Evolutionary conservation across 208 protist genomes (phyloP).

Genomic region (Naegleria gruberi): DNA sequence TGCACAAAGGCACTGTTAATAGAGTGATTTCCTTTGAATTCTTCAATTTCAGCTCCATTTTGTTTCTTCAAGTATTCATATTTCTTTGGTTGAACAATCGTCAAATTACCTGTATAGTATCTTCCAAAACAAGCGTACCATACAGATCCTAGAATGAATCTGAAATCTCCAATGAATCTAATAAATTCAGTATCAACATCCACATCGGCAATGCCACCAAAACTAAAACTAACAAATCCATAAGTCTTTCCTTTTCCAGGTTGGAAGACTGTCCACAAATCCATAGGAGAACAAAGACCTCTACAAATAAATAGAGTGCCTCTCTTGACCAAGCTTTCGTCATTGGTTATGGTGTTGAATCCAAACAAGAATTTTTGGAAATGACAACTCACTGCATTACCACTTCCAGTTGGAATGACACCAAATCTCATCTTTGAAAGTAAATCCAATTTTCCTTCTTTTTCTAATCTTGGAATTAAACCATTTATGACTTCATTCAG

Average conservation of each 20-base stretch:
- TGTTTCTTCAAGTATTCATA: neutral
- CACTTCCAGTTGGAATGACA: neutral
- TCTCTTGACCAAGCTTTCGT: neutral
- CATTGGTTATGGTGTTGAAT: neutral
- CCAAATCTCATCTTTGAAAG: neutral
- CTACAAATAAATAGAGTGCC: neutral
- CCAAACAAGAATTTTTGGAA: neutral
- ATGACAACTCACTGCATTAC: neutral
- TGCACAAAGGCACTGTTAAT: neutral
- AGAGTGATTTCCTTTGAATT: neutral
- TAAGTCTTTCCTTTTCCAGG: neutral
- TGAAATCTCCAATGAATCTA: neutral
- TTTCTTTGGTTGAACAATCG: neutral
- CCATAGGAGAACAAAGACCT: neutral
- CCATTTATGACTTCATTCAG: neutral
- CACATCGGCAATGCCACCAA: neutral
- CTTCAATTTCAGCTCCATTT: neutral
- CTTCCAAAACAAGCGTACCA: neutral
- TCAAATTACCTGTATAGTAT: neutral
- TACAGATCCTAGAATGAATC: neutral
- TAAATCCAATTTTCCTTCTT: neutral
- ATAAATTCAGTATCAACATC: neutral
- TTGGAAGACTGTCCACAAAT: neutral
- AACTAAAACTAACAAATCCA: neutral
- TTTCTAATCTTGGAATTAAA: neutral